Evolutionary conservation across 2,329 filamentous ascomycete genomes (phyloP).

Genomic region (Cyphellophora europaea): DNA sequence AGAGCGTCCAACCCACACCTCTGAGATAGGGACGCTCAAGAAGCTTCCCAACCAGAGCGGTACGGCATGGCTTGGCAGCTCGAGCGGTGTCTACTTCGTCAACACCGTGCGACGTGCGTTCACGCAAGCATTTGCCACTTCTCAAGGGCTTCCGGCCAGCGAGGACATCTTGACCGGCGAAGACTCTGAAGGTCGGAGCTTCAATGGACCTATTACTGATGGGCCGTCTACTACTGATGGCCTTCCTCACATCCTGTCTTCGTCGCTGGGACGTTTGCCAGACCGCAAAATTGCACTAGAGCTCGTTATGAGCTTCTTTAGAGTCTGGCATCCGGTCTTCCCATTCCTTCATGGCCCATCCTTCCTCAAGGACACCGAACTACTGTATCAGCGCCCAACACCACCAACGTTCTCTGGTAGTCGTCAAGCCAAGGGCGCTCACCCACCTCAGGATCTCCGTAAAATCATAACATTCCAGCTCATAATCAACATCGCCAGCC

Average conservation of each 20-base stretch:
- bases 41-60: conserved; percentile 32
- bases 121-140: conserved; percentile 24
- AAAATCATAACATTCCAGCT: conserved; percentile 38
- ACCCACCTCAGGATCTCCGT: conserved; percentile 17
- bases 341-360: conserved; percentile 43
- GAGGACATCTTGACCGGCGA: conserved; percentile 21
- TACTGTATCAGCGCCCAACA: conserved; percentile 27
- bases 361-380: conserved; percentile 36
- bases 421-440: conserved; percentile 3
- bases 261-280: conserved; percentile 19
- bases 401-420: conserved; percentile 18
- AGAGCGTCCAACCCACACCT: conserved; percentile 20
- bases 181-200: conserved; percentile 17
- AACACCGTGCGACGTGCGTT: conserved; percentile 47
- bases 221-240: conserved; percentile 14
- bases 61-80: conserved; percentile 44
- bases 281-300: conserved; percentile 26
- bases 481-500: conserved; percentile 40
- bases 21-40: conserved; percentile 34
- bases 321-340: conserved; percentile 43
- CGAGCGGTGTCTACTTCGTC: conserved; percentile 44
- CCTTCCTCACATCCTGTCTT: conserved; percentile 22
- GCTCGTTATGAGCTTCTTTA: conserved; percentile 41
- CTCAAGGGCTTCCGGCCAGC: conserved; percentile 17
- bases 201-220: conserved; percentile 16